Conservation (phyloP, 371 early-diverging fungal species). For the Mortierella sp. region DNA sequence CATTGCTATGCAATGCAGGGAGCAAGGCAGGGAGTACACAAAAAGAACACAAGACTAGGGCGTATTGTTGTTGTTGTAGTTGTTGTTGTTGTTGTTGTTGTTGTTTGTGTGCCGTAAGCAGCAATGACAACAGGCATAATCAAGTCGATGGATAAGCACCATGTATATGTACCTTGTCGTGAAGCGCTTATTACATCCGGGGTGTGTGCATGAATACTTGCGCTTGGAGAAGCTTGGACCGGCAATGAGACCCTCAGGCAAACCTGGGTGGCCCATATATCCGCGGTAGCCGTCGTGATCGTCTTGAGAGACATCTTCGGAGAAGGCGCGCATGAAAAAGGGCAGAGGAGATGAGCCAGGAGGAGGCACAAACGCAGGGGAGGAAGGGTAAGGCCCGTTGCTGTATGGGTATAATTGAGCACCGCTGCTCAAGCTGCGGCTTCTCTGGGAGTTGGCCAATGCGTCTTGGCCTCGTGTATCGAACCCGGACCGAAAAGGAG, state of each 20-base stretch:
- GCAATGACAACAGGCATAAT: not conserved
- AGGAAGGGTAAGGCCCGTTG: constrained; percentile 8
- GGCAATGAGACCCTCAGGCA: constrained; percentile 35
- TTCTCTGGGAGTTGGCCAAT: constrained; percentile 43
- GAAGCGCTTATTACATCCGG: constrained; percentile 70
- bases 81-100: too few relatives aligned
- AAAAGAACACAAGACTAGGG: not conserved
- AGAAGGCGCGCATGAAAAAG: constrained; percentile 43
- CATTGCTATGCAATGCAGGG: constrained; percentile 5
- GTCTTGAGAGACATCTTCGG: constrained; percentile 33
- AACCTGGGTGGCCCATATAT: constrained; percentile 24
- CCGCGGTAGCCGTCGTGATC: constrained; percentile 43
- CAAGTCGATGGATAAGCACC: not conserved
- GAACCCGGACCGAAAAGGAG: constrained; percentile 44
- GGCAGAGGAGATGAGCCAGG: constrained; percentile 33
- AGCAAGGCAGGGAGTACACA: not conserved
- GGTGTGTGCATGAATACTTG: constrained; percentile 67
- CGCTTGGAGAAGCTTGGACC: constrained; percentile 57
- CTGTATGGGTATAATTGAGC: constrained; percentile 49
- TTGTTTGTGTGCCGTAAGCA: not conserved
- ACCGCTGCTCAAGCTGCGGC: constrained; percentile 46
- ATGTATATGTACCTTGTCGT: constrained; percentile 65
- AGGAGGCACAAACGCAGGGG: constrained; percentile 16
- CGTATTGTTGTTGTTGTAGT: not conserved
- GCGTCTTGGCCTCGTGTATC: constrained; percentile 32